These are phyloP conservation scores for Umbelopsis isabellina DNA, from an alignment of 192 early-diverging fungal genomes.

Conservation along the genomic window DNA sequence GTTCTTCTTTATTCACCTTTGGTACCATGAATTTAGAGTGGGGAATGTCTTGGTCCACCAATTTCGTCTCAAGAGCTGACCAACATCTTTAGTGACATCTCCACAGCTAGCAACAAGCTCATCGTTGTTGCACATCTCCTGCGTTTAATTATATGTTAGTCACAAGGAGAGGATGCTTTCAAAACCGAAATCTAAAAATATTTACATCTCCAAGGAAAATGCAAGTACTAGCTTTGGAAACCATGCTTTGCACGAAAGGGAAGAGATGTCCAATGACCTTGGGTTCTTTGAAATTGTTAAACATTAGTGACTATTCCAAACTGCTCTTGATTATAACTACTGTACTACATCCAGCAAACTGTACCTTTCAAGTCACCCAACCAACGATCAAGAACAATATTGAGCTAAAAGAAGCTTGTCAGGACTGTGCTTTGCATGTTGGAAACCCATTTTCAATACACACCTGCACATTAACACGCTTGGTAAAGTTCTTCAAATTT, in stretches of 20 bases:
- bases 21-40: slow-evolving; percentile 7
- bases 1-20: background rate
- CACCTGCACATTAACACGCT: slow-evolving; percentile 29
- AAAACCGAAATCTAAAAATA: background rate
- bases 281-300: background rate
- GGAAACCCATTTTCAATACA: too few relatives aligned
- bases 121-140: slow-evolving; percentile 12
- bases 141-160: too few relatives aligned
- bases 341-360: background rate
- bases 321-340: too few relatives aligned
- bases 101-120: background rate
- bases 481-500: slow-evolving; percentile 29
- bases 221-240: slow-evolving; percentile 38
- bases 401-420: slow-evolving; percentile 1
- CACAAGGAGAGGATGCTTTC: too few relatives aligned
- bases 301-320: background rate
- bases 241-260: slow-evolving; percentile 31
- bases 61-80: background rate
- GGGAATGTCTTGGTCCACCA: slow-evolving; percentile 6
- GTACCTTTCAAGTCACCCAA: slow-evolving; percentile 22
- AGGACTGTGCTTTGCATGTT: too few relatives aligned
- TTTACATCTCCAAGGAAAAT: slow-evolving; percentile 22
- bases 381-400: background rate
- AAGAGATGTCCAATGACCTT: slow-evolving; percentile 30
- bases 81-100: slow-evolving; percentile 10